phyloP scores from a whole-genome alignment of 2,329 filamentous ascomycete species.

The Cladosporium velox region DNA sequence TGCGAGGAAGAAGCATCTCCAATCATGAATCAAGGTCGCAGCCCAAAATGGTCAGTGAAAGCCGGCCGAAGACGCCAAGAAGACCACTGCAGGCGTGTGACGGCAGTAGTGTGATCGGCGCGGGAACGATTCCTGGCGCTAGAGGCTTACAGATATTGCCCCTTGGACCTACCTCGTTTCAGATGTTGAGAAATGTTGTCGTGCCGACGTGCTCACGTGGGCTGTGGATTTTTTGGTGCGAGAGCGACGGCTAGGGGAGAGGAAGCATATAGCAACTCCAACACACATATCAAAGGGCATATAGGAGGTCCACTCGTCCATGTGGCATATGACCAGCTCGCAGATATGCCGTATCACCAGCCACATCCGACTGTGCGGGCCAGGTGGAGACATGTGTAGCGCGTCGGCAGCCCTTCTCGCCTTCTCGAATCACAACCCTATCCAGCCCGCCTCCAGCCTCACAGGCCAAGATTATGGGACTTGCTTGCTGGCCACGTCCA shows the following conservation, averaged over 20 bases:
- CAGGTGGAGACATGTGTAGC: not conserved
- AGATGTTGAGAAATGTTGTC: not conserved
- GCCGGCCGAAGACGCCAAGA: not conserved
- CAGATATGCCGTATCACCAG: constrained; percentile 8
- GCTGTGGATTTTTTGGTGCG: not conserved
- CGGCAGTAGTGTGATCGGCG: constrained; percentile 14
- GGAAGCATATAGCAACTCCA: not conserved
- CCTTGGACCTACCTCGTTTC: constrained; percentile 12
- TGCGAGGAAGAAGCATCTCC: not conserved
- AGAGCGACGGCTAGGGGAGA: not conserved
- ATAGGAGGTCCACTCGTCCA: not conserved
- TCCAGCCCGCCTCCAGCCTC: not conserved
- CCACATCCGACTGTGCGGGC: constrained; percentile 5
- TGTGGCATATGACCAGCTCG: not conserved
- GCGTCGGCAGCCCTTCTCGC: not conserved
- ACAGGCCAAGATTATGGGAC: not conserved
- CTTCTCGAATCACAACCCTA: constrained; percentile 1
- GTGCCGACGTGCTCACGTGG: not conserved
- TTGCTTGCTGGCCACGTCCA: not conserved
- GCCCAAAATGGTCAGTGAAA: not conserved
- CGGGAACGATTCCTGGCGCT: constrained; percentile 16
- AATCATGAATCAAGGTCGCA: not conserved
- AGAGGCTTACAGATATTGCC: constrained; percentile 13
- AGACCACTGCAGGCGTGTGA: not conserved
- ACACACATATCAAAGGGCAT: not conserved